Conservation (phyloP, 495 filamentous ascomycete genomes). For the Eremomyces bilateralis region DNA sequence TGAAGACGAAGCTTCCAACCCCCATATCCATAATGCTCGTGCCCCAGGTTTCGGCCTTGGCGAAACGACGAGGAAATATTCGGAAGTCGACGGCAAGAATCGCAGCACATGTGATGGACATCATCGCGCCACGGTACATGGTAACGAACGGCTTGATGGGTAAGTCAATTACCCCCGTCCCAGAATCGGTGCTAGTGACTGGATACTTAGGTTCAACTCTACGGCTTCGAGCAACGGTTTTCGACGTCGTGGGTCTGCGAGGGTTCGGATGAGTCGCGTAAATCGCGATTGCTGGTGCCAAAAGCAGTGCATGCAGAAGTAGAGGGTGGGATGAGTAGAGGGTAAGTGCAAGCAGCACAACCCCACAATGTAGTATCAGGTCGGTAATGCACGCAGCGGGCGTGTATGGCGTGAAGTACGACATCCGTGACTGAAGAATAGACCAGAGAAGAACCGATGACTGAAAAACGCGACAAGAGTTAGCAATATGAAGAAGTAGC, state of each 20-base stretch:
- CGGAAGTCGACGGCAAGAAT: constrained; percentile 96
- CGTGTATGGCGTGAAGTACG: constrained; percentile 60
- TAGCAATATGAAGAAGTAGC: not conserved
- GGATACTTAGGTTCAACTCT: too few relatives aligned
- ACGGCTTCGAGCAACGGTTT: too few relatives aligned
- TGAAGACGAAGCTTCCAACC: constrained; percentile 94
- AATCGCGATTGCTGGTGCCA: constrained; percentile 44
- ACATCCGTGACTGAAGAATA: constrained; percentile 64
- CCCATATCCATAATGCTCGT: constrained; percentile 96
- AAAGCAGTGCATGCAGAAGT: constrained; percentile 52
- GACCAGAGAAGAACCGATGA: constrained; percentile 72
- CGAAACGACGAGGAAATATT: constrained; percentile 81
- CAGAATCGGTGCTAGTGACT: too few relatives aligned
- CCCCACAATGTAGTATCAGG: constrained; percentile 67
- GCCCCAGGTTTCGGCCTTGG: constrained; percentile 95
- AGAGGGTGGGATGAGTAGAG: constrained; percentile 58
- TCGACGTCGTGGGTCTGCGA: too few relatives aligned
- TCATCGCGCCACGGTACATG: constrained; percentile 72
- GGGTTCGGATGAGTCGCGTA: too few relatives aligned
- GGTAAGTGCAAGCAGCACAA: constrained; percentile 65
- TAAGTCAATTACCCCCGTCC: too few relatives aligned
- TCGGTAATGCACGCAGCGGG: constrained; percentile 47
- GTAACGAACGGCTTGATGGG: constrained; percentile 83
- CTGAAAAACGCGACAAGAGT: too few relatives aligned
- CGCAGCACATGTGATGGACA: constrained; percentile 76